phyloP scores from a whole-genome alignment of 2,329 filamentous ascomycete species.

The Fusarium kyushuense region DNA sequence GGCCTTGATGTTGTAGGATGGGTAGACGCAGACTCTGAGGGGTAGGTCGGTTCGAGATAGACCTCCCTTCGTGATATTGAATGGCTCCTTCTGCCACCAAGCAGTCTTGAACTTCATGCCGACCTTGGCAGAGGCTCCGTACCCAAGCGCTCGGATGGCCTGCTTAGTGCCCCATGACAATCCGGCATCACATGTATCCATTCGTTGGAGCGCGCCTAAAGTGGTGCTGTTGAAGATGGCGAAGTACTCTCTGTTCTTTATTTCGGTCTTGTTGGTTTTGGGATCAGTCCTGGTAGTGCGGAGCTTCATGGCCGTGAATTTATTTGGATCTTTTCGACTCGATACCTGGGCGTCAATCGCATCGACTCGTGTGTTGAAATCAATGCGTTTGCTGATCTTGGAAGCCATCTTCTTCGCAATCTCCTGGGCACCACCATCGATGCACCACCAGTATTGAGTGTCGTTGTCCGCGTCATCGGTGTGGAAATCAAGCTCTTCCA shows the following conservation, averaged over 20 bases:
- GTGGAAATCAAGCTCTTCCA: conserved; percentile 15
- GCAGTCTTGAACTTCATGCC: conserved; percentile 17
- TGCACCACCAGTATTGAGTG: conserved; percentile 13
- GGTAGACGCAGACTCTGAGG: conserved; percentile 13
- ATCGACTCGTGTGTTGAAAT: not conserved
- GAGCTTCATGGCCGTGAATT: not conserved
- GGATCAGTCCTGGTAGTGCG: not conserved
- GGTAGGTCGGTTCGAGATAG: not conserved
- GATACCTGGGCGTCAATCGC: conserved; percentile 1
- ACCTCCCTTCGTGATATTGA: conserved; percentile 10
- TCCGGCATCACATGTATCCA: not conserved
- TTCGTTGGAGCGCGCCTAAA: not conserved
- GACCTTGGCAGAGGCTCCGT: conserved; percentile 12
- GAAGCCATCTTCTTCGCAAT: conserved; percentile 14
- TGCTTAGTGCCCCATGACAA: conserved; percentile 3
- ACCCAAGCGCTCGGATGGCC: conserved; percentile 18
- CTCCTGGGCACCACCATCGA: conserved; percentile 13
- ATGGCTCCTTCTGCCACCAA: conserved; percentile 12
- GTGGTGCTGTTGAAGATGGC: conserved; percentile 13
- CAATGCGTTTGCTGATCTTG: not conserved
- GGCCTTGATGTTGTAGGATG: conserved; percentile 15
- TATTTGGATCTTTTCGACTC: too few species aligned
- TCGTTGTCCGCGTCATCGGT: not conserved
- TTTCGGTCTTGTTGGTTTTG: not conserved
- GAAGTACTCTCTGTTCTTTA: not conserved